Percentiles rank a stretch among this genome's conserved stretches.
Evolutionary conservation across 305 asterid genomes (phyloP).

Genomic region (Solanum hybrid): DNA sequence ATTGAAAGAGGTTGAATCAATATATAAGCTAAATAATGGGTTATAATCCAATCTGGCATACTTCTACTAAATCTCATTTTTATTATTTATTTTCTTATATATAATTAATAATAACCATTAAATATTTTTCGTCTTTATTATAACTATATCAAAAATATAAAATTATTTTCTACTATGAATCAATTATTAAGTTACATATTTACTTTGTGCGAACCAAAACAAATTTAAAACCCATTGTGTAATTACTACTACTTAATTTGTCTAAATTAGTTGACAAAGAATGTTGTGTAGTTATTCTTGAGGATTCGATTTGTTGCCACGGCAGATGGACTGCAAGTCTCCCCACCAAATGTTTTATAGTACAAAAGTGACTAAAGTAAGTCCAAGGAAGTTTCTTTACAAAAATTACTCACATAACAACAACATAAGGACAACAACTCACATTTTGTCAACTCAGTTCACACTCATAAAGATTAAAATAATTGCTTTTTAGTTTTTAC

Average conservation of each 20-base stretch:
- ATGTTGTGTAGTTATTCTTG: background rate
- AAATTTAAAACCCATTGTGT: background rate
- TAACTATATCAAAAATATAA: too few species aligned
- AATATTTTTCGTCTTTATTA: background rate
- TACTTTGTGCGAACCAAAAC: background rate
- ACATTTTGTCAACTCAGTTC: background rate
- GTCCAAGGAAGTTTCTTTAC: background rate
- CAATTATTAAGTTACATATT: background rate
- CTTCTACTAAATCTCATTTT: background rate
- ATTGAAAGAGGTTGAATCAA: background rate
- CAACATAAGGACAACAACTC: background rate
- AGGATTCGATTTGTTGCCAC: background rate
- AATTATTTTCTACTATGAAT: too few species aligned
- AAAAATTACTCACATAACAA: background rate
- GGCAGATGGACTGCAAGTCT: background rate
- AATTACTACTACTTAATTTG: background rate
- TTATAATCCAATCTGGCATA: background rate
- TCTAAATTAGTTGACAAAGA: background rate
- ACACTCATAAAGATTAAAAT: background rate
- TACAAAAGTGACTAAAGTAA: background rate
- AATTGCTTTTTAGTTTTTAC: background rate
- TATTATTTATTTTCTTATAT: background rate
- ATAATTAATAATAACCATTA: background rate
- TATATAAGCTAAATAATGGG: background rate
- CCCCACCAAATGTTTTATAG: background rate